Conservation (phyloP, 192 early-diverging fungal genomes). For the Backusella morwellensis region DNA sequence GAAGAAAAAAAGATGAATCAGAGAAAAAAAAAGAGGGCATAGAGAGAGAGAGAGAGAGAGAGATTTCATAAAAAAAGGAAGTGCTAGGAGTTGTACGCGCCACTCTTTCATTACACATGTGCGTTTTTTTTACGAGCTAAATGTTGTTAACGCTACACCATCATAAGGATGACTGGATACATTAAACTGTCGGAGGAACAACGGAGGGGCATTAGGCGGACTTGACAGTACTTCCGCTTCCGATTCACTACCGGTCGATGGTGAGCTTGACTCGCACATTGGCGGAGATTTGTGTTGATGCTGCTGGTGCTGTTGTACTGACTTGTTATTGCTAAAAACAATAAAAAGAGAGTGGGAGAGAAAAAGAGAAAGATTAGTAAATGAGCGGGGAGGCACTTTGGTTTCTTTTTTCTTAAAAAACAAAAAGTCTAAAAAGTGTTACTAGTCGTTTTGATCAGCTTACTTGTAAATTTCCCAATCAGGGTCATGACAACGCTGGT, state of each 20-base stretch:
- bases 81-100: no score
- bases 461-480: constrained; percentile 17
- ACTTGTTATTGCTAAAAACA: background rate
- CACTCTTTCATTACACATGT: background rate
- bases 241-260: background rate
- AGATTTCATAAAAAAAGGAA: background rate
- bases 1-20: background rate
- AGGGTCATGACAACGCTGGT: constrained; percentile 48
- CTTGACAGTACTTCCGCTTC: background rate
- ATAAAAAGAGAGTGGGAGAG: background rate
- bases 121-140: background rate
- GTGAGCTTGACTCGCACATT: background rate
- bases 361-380: background rate
- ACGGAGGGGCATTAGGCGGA: background rate
- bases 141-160: background rate
- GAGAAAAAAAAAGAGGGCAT: background rate
- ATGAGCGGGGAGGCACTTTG: background rate
- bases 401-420: background rate
- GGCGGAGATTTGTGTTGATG: background rate
- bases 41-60: background rate
- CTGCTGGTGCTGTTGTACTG: background rate
- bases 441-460: background rate
- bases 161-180: background rate
- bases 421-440: background rate
- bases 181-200: background rate